Evolutionary conservation across 257 asterid species (phyloP), one percentile per base, ranked within the genome.

Genomic region (Nicotiana tabacum): DNA sequence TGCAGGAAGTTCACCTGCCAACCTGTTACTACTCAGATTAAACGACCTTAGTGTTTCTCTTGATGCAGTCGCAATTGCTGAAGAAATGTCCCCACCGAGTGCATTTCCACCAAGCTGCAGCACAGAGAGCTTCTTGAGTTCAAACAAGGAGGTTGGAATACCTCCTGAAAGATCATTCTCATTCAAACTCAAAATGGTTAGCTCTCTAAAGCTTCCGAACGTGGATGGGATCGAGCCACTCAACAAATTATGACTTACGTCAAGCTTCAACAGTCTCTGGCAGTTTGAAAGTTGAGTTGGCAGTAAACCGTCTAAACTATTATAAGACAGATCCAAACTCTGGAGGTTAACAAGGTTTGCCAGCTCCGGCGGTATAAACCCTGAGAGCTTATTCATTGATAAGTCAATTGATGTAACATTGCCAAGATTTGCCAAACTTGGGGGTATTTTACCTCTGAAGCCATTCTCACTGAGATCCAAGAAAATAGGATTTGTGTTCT

Each of bases 61-160:
- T 77, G 84, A 89, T n/a, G 64, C 77, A 53, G 62, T 82, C 17
- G 81, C 89, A 67, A 82, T 79, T 32, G 89, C 79, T 64, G 87
- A 86, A 18, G 92, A 91, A 70, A 94, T 87, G 65, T 69, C 51
- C 81, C 97, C 95, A 57, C 89, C 92, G 46, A 94, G 83, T 55
- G 32, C 84, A 85, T 94, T 94, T 74, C 86, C 97, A 84, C 97
- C 97, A 4, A 94, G 94, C 81, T 90, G 94, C 85, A 93, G 77
- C 78, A 48, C 61, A 0, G 88, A 90, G 56, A 94, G 95, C 89
- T 86, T 89, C 64, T 84, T 87, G 16, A 92, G 90, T 82, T 86
- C 88, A 83, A 94, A 94, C 77, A 93, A 69, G 46, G 87, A 84
- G 10, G 84, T 27, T 0, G 94, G 92, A 68, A 93, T 79, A 46